These are phyloP conservation scores for Dendryphion nanum DNA, from an alignment of 2,329 filamentous ascomycete genomes.

Conservation along the genomic window DNA sequence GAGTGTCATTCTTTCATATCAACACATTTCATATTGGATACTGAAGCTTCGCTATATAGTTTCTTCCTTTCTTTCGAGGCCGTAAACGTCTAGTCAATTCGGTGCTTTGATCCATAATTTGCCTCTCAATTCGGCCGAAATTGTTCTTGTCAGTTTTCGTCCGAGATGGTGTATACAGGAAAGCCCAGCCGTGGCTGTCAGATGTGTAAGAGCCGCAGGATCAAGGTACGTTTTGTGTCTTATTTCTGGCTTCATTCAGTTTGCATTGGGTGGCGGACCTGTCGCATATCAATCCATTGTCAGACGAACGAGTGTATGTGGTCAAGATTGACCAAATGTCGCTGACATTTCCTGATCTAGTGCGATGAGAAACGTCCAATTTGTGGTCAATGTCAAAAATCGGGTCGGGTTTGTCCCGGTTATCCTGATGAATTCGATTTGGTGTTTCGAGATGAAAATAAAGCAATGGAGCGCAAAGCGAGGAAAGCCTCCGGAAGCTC, in stretches of 20 bases:
- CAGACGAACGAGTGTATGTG: too few species aligned
- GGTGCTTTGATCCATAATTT: background rate
- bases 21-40: background rate
- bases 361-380: conserved; percentile 37
- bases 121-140: background rate
- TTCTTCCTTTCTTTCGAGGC: background rate
- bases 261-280: background rate
- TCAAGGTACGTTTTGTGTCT: conserved; percentile 58
- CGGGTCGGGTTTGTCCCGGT: conserved; percentile 29
- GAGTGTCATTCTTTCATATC: conserved; percentile 12
- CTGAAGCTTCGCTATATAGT: background rate
- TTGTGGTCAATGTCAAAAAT: conserved; percentile 37
- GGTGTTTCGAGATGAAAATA: conserved; percentile 71
- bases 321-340: too few species aligned
- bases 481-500: conserved; percentile 42
- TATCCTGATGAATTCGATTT: conserved; percentile 66
- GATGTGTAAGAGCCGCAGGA: conserved; percentile 70
- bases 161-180: conserved; percentile 41
- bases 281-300: background rate
- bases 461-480: conserved; percentile 63
- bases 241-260: background rate
- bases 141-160: background rate
- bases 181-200: conserved; percentile 60
- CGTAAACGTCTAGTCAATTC: too few species aligned
- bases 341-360: conserved; percentile 16